Evolutionary conservation across 2,329 filamentous ascomycete genomes (phyloP).

Genomic region (Nothomitra cinnamomea): DNA sequence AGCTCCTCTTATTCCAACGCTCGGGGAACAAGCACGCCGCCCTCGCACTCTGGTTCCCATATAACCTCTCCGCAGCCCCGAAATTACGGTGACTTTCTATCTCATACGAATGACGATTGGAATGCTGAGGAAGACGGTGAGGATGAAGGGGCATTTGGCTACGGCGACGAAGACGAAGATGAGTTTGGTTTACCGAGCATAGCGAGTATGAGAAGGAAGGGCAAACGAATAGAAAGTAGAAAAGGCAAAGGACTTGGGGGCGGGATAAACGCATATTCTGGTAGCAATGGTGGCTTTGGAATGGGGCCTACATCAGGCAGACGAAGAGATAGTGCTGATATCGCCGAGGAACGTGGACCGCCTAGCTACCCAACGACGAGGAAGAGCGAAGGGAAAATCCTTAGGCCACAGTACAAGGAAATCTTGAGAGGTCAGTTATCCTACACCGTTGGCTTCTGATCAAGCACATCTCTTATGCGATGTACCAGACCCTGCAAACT

Average conservation of each 20-base stretch:
- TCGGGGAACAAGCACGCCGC: conserved; percentile 39
- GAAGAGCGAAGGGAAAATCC: conserved; percentile 84
- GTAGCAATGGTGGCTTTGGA: conserved; percentile 7
- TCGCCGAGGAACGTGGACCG: conserved; percentile 73
- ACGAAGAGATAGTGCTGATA: conserved; percentile 74
- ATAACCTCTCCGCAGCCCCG: conserved; percentile 44
- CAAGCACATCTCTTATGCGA: neutral
- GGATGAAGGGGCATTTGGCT: conserved; percentile 53
- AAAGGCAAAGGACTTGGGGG: conserved; percentile 29
- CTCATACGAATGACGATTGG: conserved; percentile 72
- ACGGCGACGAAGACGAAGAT: conserved; percentile 75
- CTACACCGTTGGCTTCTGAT: neutral
- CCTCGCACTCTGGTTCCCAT: conserved; percentile 33
- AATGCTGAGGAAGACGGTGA: conserved; percentile 48
- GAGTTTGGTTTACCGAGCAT: conserved; percentile 91
- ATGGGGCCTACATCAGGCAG: conserved; percentile 18
- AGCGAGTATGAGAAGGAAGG: conserved; percentile 72
- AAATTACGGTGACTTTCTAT: conserved; percentile 66
- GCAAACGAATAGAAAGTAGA: conserved; percentile 26
- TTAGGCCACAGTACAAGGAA: conserved; percentile 94
- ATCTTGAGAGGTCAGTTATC: conserved; percentile 49
- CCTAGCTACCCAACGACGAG: conserved; percentile 75
- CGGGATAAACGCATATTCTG: conserved; percentile 9
- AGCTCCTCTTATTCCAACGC: conserved; percentile 38
- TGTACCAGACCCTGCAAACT: conserved; percentile 63